phyloP scores from a whole-genome alignment of 352 stramenopile genomes.

The Phytophthora megakarya region DNA sequence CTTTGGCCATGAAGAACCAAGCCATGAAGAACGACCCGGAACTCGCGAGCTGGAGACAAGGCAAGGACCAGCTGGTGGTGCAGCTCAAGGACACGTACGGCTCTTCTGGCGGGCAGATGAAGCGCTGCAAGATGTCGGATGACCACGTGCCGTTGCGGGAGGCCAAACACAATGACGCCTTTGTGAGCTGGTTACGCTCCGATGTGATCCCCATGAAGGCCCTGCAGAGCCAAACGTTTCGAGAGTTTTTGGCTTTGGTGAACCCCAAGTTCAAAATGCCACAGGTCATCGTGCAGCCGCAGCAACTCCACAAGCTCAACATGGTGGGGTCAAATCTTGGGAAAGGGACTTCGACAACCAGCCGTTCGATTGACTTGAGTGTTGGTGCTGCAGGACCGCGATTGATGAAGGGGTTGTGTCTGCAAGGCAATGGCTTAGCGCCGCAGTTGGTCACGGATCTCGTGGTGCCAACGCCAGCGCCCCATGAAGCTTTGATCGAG shows the following conservation, averaged over 20 bases:
- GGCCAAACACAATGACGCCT: slow-evolving; percentile 37
- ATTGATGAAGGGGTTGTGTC: slow-evolving; percentile 59
- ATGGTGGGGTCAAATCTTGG: slow-evolving; percentile 25
- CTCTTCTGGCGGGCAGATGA: slow-evolving; percentile 8
- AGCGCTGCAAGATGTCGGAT: slow-evolving; percentile 30
- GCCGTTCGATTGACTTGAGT: slow-evolving; percentile 26
- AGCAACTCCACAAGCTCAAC: slow-evolving; percentile 34
- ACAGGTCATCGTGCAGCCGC: slow-evolving; percentile 40
- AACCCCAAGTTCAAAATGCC: slow-evolving; percentile 49
- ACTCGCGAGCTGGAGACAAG: slow-evolving; percentile 9
- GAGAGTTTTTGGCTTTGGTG: slow-evolving; percentile 40
- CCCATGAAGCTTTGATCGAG: slow-evolving; percentile 58
- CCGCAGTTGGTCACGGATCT: slow-evolving; percentile 44
- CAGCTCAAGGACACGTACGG: slow-evolving; percentile 34
- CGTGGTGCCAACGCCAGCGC: slow-evolving; percentile 38
- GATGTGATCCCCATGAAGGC: slow-evolving; percentile 56
- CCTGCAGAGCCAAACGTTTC: slow-evolving; percentile 44
- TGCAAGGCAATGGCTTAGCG: slow-evolving; percentile 39
- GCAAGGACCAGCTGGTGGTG: slow-evolving; percentile 16
- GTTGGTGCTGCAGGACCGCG: slow-evolving; percentile 15
- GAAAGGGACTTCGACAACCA: slow-evolving; percentile 23
- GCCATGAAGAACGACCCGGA: slow-evolving; percentile 26
- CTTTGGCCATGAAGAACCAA: slow-evolving; percentile 16
- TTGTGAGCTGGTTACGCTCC: slow-evolving; percentile 46
- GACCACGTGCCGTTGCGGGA: not conserved